Base-by-base conservation (phyloP, 495 filamentous ascomycete genomes). In the Margaritispora aquatica region DNA sequence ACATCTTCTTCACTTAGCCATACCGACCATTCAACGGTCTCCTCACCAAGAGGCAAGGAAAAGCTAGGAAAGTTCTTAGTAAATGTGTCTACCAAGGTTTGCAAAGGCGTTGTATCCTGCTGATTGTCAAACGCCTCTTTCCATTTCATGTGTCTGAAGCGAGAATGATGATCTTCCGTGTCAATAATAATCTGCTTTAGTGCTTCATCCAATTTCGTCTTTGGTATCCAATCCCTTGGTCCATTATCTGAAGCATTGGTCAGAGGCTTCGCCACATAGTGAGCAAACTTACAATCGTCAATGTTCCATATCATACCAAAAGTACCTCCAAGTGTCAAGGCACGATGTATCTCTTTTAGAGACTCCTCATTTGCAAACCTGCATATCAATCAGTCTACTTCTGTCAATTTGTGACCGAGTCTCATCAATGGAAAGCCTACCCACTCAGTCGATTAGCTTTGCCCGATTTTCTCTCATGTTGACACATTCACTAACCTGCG, bases 291-390 rank as follows among this genome's bases (percentile, higher is more conserved):
- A 84, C 81, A 87, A 56, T 86, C 84, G 68, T 88, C 84, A 49
- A 83, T 69, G 51, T 88, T 86, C 80, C 85, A 88, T 19, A 88
- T 82, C 68, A 85, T 73, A 3, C 79, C 85, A 13, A 88, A 70
- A 1, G 66, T 66, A 20, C 76, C 80, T 17, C 73, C 74, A 0
- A 77, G 76, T 23, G 67, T 73, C 26, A 88, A 65, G 0, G 83
- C 75, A 38, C 82, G 77, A 57, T 84, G 74, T 7, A 88, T 82
- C 47, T 84, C 79, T 36, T 73, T 71, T 23, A 88, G 69, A 3
- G 84, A 68, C 20, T 77, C 74, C 11, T 74, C 68, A 49, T 73
- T 83, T 23, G 84, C 81, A 67, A 88, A 88, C 83, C 84, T 84
- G 44, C 26, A 53, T 34, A 5, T 13, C 23, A 20, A 24, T 52